phyloP scores from a whole-genome alignment of 202 grass and related monocot genomes.

The Sporobolus alterniflorus region DNA sequence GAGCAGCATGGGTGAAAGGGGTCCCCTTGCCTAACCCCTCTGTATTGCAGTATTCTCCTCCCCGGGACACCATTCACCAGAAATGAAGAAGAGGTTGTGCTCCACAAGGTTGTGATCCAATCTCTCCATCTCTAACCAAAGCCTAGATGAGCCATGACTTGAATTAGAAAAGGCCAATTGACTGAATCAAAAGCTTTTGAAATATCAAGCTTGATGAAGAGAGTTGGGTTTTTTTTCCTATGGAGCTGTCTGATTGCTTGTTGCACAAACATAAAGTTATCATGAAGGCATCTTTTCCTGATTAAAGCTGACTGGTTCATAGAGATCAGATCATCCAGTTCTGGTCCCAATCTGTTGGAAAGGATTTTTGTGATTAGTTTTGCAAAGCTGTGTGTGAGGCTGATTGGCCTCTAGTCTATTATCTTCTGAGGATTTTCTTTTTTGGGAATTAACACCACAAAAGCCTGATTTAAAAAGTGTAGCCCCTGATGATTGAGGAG shows the following conservation, averaged over 20 bases:
- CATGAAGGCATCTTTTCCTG: not conserved
- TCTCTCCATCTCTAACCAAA: not conserved
- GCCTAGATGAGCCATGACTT: not conserved
- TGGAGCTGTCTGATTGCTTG: not conserved
- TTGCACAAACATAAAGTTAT: not conserved
- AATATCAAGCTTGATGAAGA: not conserved
- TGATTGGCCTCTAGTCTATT: not conserved
- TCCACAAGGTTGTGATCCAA: not conserved
- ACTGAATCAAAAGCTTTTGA: not conserved
- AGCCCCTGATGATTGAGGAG: too few species aligned
- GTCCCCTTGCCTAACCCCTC: not conserved
- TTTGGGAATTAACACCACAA: too few species aligned
- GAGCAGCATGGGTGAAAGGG: not conserved
- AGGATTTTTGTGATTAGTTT: not conserved
- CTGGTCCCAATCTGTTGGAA: not conserved
- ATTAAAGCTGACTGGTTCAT: not conserved
- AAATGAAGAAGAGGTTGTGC: not conserved
- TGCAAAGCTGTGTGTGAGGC: not conserved
- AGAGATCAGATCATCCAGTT: not conserved
- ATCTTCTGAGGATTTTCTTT: not conserved
- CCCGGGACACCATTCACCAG: not conserved
- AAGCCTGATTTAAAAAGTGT: too few species aligned
- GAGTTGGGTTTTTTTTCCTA: not conserved
- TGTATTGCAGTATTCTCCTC: not conserved
- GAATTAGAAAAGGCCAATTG: not conserved